Percentiles rank a stretch among this genome's conserved stretches.
phyloP scores from a whole-genome alignment of 129 eudicot species.

The Helianthus tuberosus region DNA sequence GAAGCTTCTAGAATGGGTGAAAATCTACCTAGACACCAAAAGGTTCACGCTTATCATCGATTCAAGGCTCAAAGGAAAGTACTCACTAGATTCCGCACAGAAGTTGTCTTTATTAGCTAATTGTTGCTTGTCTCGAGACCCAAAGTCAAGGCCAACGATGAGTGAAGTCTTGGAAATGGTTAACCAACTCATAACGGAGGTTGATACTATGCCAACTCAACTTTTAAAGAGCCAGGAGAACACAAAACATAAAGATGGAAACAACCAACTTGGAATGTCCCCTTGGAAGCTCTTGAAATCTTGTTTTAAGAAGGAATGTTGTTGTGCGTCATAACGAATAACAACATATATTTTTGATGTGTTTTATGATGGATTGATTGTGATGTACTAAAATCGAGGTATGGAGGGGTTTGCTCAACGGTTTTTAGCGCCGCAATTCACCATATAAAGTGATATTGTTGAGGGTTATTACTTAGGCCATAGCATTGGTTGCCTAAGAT shows the following conservation, averaged over 20 bases:
- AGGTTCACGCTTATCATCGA: conserved; percentile 55
- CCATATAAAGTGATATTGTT: too few relatives aligned
- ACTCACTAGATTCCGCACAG: conserved; percentile 45
- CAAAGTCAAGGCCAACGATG: conserved; percentile 65
- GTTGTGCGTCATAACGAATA: background rate
- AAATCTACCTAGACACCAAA: conserved; percentile 46
- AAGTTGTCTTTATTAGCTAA: conserved; percentile 52
- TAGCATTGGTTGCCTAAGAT: too few relatives aligned
- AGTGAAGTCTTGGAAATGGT: conserved; percentile 64
- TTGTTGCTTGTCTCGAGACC: conserved; percentile 47
- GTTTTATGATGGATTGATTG: too few relatives aligned
- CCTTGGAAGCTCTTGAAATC: background rate
- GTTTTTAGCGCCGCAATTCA: too few relatives aligned
- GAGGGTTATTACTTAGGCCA: too few relatives aligned
- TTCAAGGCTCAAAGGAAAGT: conserved; percentile 55
- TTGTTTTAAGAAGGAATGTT: background rate
- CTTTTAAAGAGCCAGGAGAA: background rate
- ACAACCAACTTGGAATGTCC: background rate
- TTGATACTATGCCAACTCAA: conserved; percentile 20
- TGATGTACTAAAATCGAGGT: too few relatives aligned
- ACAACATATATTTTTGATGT: too few relatives aligned
- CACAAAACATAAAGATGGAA: background rate
- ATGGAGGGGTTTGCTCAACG: too few relatives aligned
- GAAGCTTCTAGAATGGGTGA: conserved; percentile 54
- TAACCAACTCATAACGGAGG: conserved; percentile 22